Evolutionary conservation across 73 alveolate species (phyloP).

Genomic region (Loxodes magnus): DNA sequence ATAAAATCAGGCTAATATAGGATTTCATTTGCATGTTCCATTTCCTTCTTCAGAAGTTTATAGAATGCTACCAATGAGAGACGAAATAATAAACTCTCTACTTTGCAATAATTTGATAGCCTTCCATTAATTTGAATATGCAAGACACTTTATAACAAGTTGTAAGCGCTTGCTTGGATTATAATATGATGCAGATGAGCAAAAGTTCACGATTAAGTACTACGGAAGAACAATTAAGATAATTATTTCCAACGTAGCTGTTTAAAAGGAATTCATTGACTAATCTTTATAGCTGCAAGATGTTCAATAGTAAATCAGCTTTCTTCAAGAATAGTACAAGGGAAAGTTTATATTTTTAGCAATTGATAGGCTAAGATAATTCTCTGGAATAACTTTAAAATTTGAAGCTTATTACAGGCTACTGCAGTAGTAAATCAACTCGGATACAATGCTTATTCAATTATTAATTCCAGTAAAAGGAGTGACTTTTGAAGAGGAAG

Average conservation of each 20-base stretch:
- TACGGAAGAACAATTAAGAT: constrained; percentile 65
- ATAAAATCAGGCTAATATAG: constrained; percentile 22
- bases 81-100: constrained; percentile 25
- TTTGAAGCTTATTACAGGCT: constrained; percentile 25
- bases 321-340: background rate
- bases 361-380: constrained; percentile 33
- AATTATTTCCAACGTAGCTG: constrained; percentile 63
- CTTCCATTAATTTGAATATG: constrained; percentile 70
- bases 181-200: constrained; percentile 65
- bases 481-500: background rate
- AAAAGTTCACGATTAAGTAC: constrained; percentile 50
- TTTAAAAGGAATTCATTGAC: constrained; percentile 36
- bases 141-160: constrained; percentile 56
- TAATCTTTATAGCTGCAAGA: constrained; percentile 20
- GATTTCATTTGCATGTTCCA: constrained; percentile 46
- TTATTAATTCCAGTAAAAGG: constrained; percentile 23
- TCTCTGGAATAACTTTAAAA: constrained; percentile 32
- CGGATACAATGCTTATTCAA: constrained; percentile 6
- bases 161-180: constrained; percentile 59
- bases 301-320: constrained; percentile 7
- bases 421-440: constrained; percentile 17
- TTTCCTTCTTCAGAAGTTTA: constrained; percentile 43
- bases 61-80: constrained; percentile 31
- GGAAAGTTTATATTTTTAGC: constrained; percentile 21
- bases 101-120: constrained; percentile 71